Conservation (phyloP, 2,329 filamentous ascomycete species). For the Pseudogymnoascus verrucosus region DNA sequence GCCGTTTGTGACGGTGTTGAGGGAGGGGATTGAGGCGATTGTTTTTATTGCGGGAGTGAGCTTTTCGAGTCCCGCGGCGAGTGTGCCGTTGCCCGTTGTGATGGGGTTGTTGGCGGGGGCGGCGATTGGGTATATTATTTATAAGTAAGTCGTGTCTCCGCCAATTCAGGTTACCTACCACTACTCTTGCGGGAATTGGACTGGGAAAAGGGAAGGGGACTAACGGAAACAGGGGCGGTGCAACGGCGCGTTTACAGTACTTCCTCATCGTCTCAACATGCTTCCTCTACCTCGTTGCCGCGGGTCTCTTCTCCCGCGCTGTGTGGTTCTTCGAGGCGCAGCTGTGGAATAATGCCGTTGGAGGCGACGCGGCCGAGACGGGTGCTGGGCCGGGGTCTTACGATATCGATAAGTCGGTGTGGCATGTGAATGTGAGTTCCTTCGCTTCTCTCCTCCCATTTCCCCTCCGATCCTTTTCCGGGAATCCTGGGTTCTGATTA, state of each 20-base stretch:
- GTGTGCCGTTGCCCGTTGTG: constrained; percentile 71
- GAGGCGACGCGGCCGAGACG: constrained; percentile 50
- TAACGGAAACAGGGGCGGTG: constrained; percentile 43
- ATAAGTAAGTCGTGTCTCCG: constrained; percentile 57
- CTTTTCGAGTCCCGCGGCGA: constrained; percentile 63
- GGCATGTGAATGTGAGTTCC: constrained; percentile 67
- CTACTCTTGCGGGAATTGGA: neutral
- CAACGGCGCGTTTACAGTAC: constrained; percentile 57
- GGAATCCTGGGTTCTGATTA: neutral
- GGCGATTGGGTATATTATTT: constrained; percentile 64
- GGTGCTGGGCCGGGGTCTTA: constrained; percentile 68
- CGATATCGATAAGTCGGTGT: constrained; percentile 68
- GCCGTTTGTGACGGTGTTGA: constrained; percentile 79
- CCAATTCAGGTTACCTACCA: too few species aligned
- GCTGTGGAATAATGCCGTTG: constrained; percentile 45
- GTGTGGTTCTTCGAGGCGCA: constrained; percentile 69
- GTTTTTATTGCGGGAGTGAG: constrained; percentile 81
- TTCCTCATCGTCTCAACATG: constrained; percentile 80
- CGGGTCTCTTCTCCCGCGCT: constrained; percentile 69
- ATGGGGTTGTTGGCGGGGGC: constrained; percentile 61
- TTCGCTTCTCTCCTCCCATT: neutral
- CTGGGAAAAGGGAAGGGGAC: neutral
- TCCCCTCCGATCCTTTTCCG: neutral
- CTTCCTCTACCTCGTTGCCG: constrained; percentile 75
- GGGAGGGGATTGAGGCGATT: constrained; percentile 79